phyloP scores from a whole-genome alignment of 2,329 filamentous ascomycete species.

The Fusarium setosum region DNA sequence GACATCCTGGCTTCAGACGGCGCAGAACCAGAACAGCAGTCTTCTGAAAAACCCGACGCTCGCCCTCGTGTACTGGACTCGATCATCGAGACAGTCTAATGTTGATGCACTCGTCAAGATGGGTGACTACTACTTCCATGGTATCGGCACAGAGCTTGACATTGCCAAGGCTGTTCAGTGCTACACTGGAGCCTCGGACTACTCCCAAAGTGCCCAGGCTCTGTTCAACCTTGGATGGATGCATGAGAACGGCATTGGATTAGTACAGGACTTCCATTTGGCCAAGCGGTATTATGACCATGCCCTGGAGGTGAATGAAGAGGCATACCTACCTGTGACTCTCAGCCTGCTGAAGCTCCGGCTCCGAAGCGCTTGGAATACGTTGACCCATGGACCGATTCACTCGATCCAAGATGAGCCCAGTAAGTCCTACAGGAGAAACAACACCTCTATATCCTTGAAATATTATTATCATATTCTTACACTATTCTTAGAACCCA shows the following conservation, averaged over 20 bases:
- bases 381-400: slow-evolving; percentile 86
- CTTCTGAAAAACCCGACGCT: slow-evolving; percentile 67
- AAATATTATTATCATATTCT: background rate
- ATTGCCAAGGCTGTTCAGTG: slow-evolving; percentile 91
- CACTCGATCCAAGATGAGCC: slow-evolving; percentile 94
- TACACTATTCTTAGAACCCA: slow-evolving; percentile 64
- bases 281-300: slow-evolving; percentile 97
- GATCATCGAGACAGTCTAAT: slow-evolving; percentile 92
- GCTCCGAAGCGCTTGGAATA: slow-evolving; percentile 92
- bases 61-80: slow-evolving; percentile 93
- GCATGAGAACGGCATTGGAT: slow-evolving; percentile 95
- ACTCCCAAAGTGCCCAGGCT: slow-evolving; percentile 91
- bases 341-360: slow-evolving; percentile 88
- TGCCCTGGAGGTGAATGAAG: slow-evolving; percentile 88
- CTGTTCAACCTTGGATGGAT: slow-evolving; percentile 99
- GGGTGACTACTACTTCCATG: slow-evolving; percentile 95
- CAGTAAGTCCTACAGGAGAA: slow-evolving; percentile 63
- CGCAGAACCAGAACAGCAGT: slow-evolving; percentile 41
- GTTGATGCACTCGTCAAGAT: slow-evolving; percentile 96
- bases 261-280: slow-evolving; percentile 95
- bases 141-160: slow-evolving; percentile 78
- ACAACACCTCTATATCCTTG: background rate
- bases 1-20: slow-evolving; percentile 60
- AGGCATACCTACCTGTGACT: slow-evolving; percentile 93
- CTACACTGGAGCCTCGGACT: slow-evolving; percentile 92